Percentiles rank a stretch among this genome's conserved stretches.
These are phyloP conservation scores for Boletellus ananas DNA, from an alignment of 768 basidiomycete species.

Conservation along the genomic window DNA sequence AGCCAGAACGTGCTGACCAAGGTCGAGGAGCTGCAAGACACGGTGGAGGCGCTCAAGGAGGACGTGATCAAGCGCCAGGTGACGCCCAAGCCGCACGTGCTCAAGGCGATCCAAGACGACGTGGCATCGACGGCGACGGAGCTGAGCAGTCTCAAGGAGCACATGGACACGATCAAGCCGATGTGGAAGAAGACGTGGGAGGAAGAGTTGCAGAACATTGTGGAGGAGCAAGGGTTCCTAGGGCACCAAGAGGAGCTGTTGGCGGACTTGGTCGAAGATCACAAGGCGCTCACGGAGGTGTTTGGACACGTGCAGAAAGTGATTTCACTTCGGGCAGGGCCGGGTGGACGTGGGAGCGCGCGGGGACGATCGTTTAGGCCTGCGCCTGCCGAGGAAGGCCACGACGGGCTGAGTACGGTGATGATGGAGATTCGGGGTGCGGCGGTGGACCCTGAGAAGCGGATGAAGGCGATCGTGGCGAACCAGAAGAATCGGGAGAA, in stretches of 20 bases:
- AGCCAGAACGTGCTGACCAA: constrained; percentile 89
- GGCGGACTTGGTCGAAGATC: constrained; percentile 83
- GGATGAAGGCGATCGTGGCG: constrained; percentile 90
- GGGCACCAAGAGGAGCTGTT: constrained; percentile 91
- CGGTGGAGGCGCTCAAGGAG: constrained; percentile 82
- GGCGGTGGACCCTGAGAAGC: constrained; percentile 72
- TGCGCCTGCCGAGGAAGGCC: constrained; percentile 61
- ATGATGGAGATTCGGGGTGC: constrained; percentile 90
- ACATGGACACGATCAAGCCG: constrained; percentile 86
- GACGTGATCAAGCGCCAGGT: constrained; percentile 89
- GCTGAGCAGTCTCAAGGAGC: constrained; percentile 73
- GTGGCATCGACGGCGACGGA: constrained; percentile 62
- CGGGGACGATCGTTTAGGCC: constrained; percentile 55
- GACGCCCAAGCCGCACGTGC: constrained; percentile 69
- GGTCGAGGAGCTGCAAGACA: constrained; percentile 90
- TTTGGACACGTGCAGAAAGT: constrained; percentile 90
- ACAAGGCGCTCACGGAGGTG: constrained; percentile 85
- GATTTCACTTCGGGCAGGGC: constrained; percentile 60
- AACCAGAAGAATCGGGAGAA: constrained; percentile 77
- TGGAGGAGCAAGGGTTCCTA: constrained; percentile 95
- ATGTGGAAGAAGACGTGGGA: constrained; percentile 99
- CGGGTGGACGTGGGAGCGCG: constrained; percentile 35
- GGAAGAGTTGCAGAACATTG: constrained; percentile 91
- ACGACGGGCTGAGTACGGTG: constrained; percentile 67
- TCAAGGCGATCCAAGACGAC: constrained; percentile 71